Conservation (phyloP, 768 basidiomycete species). For the Rhodotorula toruloides region DNA sequence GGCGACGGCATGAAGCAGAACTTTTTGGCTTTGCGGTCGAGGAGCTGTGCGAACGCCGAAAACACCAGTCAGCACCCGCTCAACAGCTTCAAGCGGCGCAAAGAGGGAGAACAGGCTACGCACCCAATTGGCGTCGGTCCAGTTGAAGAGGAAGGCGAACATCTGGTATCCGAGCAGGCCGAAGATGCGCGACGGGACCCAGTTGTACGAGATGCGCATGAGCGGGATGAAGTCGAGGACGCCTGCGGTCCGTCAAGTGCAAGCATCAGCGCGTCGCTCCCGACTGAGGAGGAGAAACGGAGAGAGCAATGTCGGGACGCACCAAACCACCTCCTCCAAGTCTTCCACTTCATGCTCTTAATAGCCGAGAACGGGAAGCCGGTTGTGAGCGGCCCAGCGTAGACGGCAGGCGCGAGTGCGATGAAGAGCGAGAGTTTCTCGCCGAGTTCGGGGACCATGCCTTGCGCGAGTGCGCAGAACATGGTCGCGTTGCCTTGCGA, state of each 20-base stretch:
- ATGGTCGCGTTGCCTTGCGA: constrained; percentile 55
- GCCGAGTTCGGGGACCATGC: constrained; percentile 53
- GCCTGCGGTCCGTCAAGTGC: constrained; percentile 32
- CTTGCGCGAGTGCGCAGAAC: constrained; percentile 52
- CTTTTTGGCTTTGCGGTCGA: constrained; percentile 53
- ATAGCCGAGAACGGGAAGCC: constrained; percentile 53
- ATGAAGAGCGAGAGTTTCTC: constrained; percentile 51
- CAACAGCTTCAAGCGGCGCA: background rate
- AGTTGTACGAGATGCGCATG: constrained; percentile 53
- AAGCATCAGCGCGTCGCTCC: background rate
- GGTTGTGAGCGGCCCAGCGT: constrained; percentile 52
- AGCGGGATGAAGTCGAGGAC: constrained; percentile 55
- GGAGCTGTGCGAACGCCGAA: constrained; percentile 44
- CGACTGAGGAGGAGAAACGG: background rate
- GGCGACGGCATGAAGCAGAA: constrained; percentile 55
- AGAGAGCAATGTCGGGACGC: background rate
- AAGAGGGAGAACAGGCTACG: background rate
- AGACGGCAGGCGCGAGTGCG: constrained; percentile 54
- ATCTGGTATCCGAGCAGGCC: constrained; percentile 51
- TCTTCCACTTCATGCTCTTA: constrained; percentile 51
- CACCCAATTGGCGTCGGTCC: constrained; percentile 55
- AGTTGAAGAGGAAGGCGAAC: constrained; percentile 53
- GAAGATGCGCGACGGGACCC: constrained; percentile 50
- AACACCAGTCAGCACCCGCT: background rate
- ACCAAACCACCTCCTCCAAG: constrained; percentile 52